These are phyloP conservation scores for Alternaria sp. DNA, from an alignment of 2,329 filamentous ascomycete species.

Conservation along the genomic window DNA sequence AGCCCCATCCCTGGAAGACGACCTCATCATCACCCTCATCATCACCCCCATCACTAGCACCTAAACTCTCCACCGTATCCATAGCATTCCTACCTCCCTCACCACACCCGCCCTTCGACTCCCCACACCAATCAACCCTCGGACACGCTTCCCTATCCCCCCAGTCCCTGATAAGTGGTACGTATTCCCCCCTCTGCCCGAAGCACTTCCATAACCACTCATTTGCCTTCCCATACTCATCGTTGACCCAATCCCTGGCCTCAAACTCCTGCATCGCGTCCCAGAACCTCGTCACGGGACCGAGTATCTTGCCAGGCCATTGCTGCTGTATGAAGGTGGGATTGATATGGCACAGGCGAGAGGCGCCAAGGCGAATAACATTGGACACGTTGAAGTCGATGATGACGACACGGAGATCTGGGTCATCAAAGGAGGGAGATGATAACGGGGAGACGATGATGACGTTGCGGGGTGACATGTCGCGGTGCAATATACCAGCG, in stretches of 20 bases:
- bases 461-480: conserved; percentile 21
- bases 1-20: neutral
- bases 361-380: neutral
- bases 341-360: neutral
- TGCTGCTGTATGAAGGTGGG: neutral
- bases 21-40: neutral
- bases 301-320: conserved; percentile 2
- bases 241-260: neutral
- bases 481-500: conserved; percentile 13
- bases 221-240: neutral
- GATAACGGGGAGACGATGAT: conserved; percentile 7
- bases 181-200: neutral
- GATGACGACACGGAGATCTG: neutral
- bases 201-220: conserved; percentile 14
- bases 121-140: neutral
- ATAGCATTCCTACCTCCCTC: neutral
- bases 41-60: no score
- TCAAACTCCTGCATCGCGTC: conserved; percentile 8
- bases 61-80: neutral
- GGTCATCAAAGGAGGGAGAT: neutral
- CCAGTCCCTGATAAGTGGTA: conserved; percentile 4
- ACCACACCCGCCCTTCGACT: neutral
- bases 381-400: conserved; percentile 15
- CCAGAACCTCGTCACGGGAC: conserved; percentile 4
- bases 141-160: neutral